Base-by-base conservation (phyloP, 768 basidiomycete species). In the Podaxis sp. region DNA sequence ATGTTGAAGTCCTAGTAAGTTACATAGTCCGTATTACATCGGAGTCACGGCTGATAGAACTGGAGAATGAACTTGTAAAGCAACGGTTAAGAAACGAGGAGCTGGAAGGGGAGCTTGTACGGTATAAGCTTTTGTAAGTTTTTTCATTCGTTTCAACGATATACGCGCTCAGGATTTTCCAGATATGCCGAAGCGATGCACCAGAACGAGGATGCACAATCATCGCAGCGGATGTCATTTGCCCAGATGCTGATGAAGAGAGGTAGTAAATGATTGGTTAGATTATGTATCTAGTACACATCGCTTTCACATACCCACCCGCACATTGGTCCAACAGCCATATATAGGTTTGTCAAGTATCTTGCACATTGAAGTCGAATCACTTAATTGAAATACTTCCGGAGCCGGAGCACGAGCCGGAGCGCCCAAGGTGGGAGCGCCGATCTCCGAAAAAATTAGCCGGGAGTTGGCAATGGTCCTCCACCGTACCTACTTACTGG, bases 11-110 rank as follows among this genome's bases (percentile, higher is more conserved):
- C 56, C 74, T 92, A 69, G 92, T 89, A 40, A 65, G 82, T 74
- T 36, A 15, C 1, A 30, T 54, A n/a, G 7, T 52, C 48, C 24
- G 61, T 40, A n/a, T 40, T 48, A 13, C 48, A 41, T 15, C 22
- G 37, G 37, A 13, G 3, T 40, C 2, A 58, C 37, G 4, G 7
- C 57, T 26, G 7, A 40, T 64, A 40, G 44, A 13, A 13, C n/a
- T 49, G n/a, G n/a, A 94, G 92, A 94, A 96, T 68, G 90, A 96
- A 72, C 84, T 99, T 3, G 97, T 99, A 3, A 93, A 88, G 79
- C 83, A 89, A 62, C 86, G 95, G 56, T 77, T 99, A 44, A 87
- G 89, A 64, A 92, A 93, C 67, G 96, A 99, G 72, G 95, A 98
- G 72, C 81, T 96, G 64, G 97, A 99, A 74, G 84, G 87, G 62